Conservation (phyloP, 208 protist genomes). For the Zelonia costaricensis region DNA sequence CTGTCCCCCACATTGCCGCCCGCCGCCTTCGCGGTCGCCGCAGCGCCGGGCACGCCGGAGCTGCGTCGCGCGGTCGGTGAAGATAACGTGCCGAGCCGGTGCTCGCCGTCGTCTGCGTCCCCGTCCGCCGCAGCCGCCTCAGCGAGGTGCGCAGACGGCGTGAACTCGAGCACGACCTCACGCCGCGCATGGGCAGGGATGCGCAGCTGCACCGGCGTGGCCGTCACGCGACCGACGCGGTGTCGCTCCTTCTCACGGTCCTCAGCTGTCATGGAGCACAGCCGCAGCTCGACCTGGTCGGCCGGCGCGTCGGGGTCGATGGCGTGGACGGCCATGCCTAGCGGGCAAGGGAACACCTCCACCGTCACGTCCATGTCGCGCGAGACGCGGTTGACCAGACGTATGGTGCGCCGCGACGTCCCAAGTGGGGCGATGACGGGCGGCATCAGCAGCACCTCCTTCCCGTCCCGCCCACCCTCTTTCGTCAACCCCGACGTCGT, state of each 20-base stretch:
- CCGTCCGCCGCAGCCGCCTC: constrained; percentile 9
- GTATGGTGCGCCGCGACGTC: constrained; percentile 63
- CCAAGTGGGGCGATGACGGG: constrained; percentile 79
- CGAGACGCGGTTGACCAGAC: constrained; percentile 83
- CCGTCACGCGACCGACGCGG: constrained; percentile 50
- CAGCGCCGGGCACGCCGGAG: constrained; percentile 13
- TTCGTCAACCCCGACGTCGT: constrained; percentile 76
- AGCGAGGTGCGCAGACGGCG: constrained; percentile 46
- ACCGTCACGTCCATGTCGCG: constrained; percentile 83
- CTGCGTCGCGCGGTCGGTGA: neutral
- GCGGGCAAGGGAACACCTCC: constrained; percentile 56
- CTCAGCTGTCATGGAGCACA: constrained; percentile 47
- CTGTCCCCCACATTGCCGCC: constrained; percentile 9
- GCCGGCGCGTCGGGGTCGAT: constrained; percentile 70
- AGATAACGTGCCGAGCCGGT: neutral
- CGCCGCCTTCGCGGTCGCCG: constrained; percentile 16
- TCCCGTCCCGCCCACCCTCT: constrained; percentile 34
- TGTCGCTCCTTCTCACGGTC: constrained; percentile 34
- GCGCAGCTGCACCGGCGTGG: constrained; percentile 56
- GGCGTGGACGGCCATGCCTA: constrained; percentile 69
- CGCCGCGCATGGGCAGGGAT: constrained; percentile 61
- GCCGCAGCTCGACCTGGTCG: constrained; percentile 53
- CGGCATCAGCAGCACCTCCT: constrained; percentile 85
- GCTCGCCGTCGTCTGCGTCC: neutral
- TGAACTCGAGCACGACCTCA: constrained; percentile 82